Conservation (phyloP, 768 basidiomycete genomes). For the Hemileccinum rubropunctum region DNA sequence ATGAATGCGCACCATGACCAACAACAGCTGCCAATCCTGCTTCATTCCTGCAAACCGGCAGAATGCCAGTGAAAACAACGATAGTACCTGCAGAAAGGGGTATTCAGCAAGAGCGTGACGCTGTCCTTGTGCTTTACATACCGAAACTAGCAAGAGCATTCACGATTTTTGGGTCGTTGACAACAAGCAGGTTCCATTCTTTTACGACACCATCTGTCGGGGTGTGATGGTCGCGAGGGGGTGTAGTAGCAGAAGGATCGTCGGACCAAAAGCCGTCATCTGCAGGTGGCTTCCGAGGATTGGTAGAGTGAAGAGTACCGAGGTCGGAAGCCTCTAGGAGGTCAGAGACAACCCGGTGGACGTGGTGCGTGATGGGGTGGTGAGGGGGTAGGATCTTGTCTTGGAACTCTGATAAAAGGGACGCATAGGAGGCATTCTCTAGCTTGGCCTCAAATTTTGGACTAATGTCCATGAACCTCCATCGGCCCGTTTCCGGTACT, state of each 20-base stretch:
- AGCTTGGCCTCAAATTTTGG: conserved; percentile 55
- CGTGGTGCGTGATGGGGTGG: conserved; percentile 64
- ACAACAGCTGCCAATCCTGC: conserved; percentile 82
- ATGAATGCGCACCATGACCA: conserved; percentile 60
- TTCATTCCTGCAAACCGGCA: conserved; percentile 75
- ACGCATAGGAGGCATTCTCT: conserved; percentile 36
- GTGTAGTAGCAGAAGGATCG: conserved; percentile 16
- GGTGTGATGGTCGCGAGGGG: not conserved
- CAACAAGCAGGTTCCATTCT: conserved; percentile 74
- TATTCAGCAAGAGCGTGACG: not conserved
- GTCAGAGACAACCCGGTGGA: conserved; percentile 64
- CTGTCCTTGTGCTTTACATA: conserved; percentile 16
- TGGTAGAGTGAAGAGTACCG: conserved; percentile 45
- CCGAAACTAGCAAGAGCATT: conserved; percentile 82
- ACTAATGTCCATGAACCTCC: conserved; percentile 83
- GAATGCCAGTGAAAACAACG: conserved; percentile 86
- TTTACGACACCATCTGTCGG: conserved; percentile 22
- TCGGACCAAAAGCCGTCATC: conserved; percentile 24
- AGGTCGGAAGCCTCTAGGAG: conserved; percentile 73
- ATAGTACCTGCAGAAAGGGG: conserved; percentile 52
- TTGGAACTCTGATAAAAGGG: conserved; percentile 52
- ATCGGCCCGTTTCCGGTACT: conserved; percentile 83
- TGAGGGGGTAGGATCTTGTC: conserved; percentile 58
- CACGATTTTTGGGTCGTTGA: conserved; percentile 63
- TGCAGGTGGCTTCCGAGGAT: conserved; percentile 1